These are phyloP conservation scores for Herpotrichia juniperi DNA, from an alignment of 2,329 filamentous ascomycete genomes.

Conservation along the genomic window DNA sequence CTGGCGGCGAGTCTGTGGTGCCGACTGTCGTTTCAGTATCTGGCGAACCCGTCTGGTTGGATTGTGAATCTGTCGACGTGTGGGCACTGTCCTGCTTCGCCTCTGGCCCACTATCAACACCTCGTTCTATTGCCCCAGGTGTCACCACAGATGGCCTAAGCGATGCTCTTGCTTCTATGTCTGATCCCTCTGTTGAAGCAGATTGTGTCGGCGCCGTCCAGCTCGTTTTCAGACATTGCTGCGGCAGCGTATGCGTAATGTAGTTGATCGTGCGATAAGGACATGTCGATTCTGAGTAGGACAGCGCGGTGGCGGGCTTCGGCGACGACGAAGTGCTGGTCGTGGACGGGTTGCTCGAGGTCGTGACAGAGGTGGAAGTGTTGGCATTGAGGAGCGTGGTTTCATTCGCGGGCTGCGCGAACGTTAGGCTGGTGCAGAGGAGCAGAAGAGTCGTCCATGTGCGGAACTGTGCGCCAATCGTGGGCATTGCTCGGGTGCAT, in stretches of 20 bases:
- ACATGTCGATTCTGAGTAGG: slow-evolving; percentile 48
- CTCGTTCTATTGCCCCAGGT: slow-evolving; percentile 15
- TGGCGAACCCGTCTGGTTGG: slow-evolving; percentile 13
- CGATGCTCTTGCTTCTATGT: slow-evolving; percentile 14
- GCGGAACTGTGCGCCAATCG: slow-evolving; percentile 45
- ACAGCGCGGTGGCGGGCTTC: slow-evolving; percentile 16
- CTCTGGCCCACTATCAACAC: slow-evolving; percentile 9
- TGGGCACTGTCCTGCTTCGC: slow-evolving; percentile 7
- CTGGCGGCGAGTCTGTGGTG: slow-evolving; percentile 34
- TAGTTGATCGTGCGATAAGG: slow-evolving; percentile 74
- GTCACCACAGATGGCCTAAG: slow-evolving; percentile 17
- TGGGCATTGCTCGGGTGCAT: slow-evolving; percentile 48
- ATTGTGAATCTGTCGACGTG: slow-evolving; percentile 6
- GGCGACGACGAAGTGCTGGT: slow-evolving; percentile 7
- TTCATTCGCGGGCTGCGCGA: slow-evolving; percentile 40
- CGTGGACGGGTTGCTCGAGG: slow-evolving; percentile 17
- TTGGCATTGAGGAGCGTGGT: slow-evolving; percentile 19
- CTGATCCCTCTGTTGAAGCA: slow-evolving; percentile 16
- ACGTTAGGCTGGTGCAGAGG: slow-evolving; percentile 36
- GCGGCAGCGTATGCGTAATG: slow-evolving; percentile 77
- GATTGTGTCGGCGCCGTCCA: slow-evolving; percentile 49
- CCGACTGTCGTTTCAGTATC: slow-evolving; percentile 9
- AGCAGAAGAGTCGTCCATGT: slow-evolving; percentile 43
- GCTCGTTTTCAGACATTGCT: slow-evolving; percentile 74
- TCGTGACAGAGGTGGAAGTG: slow-evolving; percentile 26